These are phyloP conservation scores for Zygotorulaspora chibaensis DNA, from an alignment of 805 yeast species.

Conservation along the genomic window DNA sequence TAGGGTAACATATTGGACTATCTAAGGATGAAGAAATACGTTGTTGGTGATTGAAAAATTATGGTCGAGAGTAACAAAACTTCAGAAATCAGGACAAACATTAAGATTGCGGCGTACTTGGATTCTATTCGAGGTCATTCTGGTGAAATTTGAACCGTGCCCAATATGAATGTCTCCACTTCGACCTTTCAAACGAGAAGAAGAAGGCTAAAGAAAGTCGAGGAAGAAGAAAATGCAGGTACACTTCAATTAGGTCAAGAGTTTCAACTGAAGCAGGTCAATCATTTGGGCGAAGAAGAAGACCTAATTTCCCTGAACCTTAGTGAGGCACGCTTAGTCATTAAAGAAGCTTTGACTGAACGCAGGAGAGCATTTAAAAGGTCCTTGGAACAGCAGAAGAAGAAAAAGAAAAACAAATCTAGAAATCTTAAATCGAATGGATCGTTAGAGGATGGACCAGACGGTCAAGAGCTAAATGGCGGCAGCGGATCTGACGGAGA, in stretches of 20 bases:
- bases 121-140: neutral
- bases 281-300: conserved; percentile 73
- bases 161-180: conserved; percentile 76
- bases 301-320: conserved; percentile 80
- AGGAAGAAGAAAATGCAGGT: conserved; percentile 91
- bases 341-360: conserved; percentile 84
- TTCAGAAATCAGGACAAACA: no score
- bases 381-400: conserved; percentile 19
- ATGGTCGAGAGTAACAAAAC: neutral
- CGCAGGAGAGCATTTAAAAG: conserved; percentile 53
- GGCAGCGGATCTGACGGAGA: conserved; percentile 26
- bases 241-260: conserved; percentile 87
- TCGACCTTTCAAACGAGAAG: conserved; percentile 83
- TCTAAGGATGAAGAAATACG: neutral
- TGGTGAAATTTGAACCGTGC: neutral
- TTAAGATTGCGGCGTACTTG: neutral
- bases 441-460: neutral
- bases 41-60: neutral
- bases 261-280: conserved; percentile 73
- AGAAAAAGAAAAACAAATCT: conserved; percentile 8
- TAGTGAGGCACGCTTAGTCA: conserved; percentile 84
- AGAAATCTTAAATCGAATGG: neutral
- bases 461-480: conserved; percentile 28
- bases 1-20: neutral
- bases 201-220: conserved; percentile 61